Evolutionary conservation across 306 rosid genomes (phyloP), one percentile per base, ranked within the genome.

Genomic region (Trifolium pratense): DNA sequence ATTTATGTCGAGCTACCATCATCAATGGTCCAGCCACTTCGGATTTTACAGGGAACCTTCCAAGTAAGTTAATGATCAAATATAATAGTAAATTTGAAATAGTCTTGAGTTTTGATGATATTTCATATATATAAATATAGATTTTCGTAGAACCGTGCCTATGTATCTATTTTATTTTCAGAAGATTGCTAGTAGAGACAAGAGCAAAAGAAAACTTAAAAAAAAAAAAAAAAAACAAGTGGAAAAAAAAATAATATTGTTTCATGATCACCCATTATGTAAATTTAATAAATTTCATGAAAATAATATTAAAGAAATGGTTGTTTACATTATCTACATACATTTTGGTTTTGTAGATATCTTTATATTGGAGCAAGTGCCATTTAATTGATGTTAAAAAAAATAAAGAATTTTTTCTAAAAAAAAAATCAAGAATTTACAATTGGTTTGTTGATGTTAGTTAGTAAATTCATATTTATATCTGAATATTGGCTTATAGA

Each of bases 1-100:
- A 94, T 94, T 77, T 81, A 91, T 83, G 86, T 90, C 21, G 99
- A 94, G 89, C 84, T 94, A 74, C 87, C 97, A 43, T 84, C 97
- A 71, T 87, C 93, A 25, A 89, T 94, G 96, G 99, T 94, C 74
- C 90, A 89, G 64, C 96, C 99, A 74, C 92, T 91, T 66, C 89
- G 83, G 82, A 89, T 94, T 71, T 70, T 91, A 63, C 85, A 81
- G 18, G 99, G 99, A 84, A 91, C 90, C 58, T 94, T 94, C 83
- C 99, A 94, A 87, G 99, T 87, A 86, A 82, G 95, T 87, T 73
- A 53, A 63, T 46, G 45, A 57, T 65, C 49, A 73, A 43, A 69
- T 48, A 63, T 79, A 31, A 60, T 72, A 66, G 55, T 53, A 66
- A 21, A 36, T 77, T 64, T 18, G 16, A 29, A 49, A 36, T 71